phyloP scores from a whole-genome alignment of 805 yeast species.

The Debaryomyces castellii region DNA sequence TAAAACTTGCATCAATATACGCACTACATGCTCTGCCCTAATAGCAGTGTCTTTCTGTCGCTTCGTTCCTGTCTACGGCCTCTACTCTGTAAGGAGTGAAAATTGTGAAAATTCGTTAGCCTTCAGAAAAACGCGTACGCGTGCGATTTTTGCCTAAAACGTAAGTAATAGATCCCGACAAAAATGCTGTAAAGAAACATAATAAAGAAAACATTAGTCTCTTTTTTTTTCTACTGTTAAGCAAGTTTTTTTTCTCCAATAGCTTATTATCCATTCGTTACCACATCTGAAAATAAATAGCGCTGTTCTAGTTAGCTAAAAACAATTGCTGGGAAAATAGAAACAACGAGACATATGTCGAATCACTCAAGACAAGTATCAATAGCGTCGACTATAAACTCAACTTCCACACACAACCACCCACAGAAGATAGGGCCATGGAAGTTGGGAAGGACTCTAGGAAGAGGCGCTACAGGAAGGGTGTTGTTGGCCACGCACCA shows the following conservation, averaged over 20 bases:
- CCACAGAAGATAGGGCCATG: slow-evolving; percentile 73
- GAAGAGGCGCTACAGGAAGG: slow-evolving; percentile 81
- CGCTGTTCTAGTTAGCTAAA: not conserved
- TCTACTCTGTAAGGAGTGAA: not conserved
- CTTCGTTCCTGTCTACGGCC: not conserved
- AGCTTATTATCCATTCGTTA: not conserved
- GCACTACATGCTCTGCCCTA: not conserved
- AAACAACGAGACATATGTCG: slow-evolving; percentile 16
- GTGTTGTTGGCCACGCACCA: slow-evolving; percentile 73
- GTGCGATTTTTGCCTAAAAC: slow-evolving; percentile 1
- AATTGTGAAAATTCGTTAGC: not conserved
- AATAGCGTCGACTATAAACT: slow-evolving; percentile 54
- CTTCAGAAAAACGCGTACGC: slow-evolving; percentile 2
- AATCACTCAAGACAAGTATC: slow-evolving; percentile 60
- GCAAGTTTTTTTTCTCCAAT: not conserved
- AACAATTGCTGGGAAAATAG: not conserved
- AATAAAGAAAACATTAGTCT: not conserved
- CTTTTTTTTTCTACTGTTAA: not conserved
- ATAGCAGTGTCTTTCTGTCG: not conserved
- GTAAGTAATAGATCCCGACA: not conserved
- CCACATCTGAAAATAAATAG: not conserved
- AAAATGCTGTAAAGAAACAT: not conserved
- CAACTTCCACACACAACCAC: slow-evolving; percentile 44
- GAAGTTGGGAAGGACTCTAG: slow-evolving; percentile 75
- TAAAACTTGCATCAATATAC: not conserved